Evolutionary conservation across 164 flowering plant species (phyloP).

Genomic region (Macadamia tetraphylla): DNA sequence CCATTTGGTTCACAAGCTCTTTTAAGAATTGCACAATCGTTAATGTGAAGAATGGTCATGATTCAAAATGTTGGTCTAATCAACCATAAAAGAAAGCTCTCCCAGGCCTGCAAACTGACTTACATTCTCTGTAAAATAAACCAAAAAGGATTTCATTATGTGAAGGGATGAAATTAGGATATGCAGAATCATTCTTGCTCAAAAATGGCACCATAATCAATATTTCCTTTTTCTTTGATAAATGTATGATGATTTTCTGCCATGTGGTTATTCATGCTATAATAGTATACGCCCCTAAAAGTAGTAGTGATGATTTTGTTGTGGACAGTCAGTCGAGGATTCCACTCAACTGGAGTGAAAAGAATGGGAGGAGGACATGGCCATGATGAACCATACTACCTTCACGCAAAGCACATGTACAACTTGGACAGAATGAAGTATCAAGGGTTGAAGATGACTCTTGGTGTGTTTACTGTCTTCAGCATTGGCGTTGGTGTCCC

Average conservation of each 20-base stretch:
- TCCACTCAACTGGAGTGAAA: conserved; percentile 83
- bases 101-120: neutral
- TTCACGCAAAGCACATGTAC: conserved; percentile 96
- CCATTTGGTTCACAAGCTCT: no score
- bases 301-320: no score
- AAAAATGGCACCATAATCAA: no score
- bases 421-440: conserved; percentile 88
- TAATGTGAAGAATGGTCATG: no score
- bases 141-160: no score
- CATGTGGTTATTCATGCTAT: neutral
- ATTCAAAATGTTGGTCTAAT: no score
- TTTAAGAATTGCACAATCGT: no score
- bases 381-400: conserved; percentile 75
- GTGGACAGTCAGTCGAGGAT: conserved; percentile 42
- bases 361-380: conserved; percentile 71
- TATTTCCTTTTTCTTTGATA: no score
- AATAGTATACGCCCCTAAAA: no score
- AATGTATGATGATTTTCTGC: neutral
- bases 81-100: neutral
- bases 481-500: conserved; percentile 88
- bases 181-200: no score
- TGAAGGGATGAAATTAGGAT: no score
- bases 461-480: conserved; percentile 67
- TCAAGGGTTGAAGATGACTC: conserved; percentile 50
- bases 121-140: neutral